These are phyloP conservation scores for Diplodia sapinea DNA, from an alignment of 2,329 filamentous ascomycete genomes.

Conservation along the genomic window DNA sequence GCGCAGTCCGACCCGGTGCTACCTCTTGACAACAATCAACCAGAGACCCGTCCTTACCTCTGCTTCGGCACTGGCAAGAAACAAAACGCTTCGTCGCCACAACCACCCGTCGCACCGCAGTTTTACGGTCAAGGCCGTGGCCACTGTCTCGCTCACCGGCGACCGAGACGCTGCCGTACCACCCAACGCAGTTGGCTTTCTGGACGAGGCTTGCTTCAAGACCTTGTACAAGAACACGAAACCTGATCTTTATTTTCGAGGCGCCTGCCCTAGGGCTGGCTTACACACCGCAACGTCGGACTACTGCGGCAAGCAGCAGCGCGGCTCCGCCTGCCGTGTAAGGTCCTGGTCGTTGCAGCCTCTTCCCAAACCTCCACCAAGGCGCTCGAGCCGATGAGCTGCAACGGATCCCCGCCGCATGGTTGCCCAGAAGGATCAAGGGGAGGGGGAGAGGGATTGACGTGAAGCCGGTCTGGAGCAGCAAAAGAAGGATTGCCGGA, in stretches of 20 bases:
- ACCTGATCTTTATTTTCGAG: conserved; percentile 19
- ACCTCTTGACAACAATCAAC: conserved; percentile 20
- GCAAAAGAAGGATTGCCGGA: conserved; percentile 19
- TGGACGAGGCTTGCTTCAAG: conserved; percentile 18
- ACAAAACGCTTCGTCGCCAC: conserved; percentile 10
- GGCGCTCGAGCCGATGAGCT: background rate
- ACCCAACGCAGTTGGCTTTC: conserved; percentile 14
- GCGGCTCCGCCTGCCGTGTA: conserved; percentile 19
- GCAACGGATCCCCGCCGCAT: background rate
- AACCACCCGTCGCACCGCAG: conserved; percentile 24
- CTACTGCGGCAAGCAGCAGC: conserved; percentile 7
- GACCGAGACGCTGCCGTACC: conserved; percentile 21
- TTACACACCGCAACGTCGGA: conserved; percentile 13
- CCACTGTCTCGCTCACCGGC: conserved; percentile 14
- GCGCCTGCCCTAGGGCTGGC: conserved; percentile 10
- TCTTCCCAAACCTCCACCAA: background rate
- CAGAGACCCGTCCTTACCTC: conserved; percentile 12
- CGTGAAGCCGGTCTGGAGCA: conserved; percentile 21
- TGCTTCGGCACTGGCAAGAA: conserved; percentile 14
- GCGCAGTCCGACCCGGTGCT: conserved; percentile 5
- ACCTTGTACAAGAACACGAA: conserved; percentile 20
- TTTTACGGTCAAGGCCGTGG: conserved; percentile 1
- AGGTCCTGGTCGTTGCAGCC: background rate
- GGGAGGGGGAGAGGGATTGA: background rate
- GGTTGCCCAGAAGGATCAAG: background rate